Base-by-base conservation (phyloP, 2,329 filamentous ascomycete species). In the Alternaria tenuissima region DNA sequence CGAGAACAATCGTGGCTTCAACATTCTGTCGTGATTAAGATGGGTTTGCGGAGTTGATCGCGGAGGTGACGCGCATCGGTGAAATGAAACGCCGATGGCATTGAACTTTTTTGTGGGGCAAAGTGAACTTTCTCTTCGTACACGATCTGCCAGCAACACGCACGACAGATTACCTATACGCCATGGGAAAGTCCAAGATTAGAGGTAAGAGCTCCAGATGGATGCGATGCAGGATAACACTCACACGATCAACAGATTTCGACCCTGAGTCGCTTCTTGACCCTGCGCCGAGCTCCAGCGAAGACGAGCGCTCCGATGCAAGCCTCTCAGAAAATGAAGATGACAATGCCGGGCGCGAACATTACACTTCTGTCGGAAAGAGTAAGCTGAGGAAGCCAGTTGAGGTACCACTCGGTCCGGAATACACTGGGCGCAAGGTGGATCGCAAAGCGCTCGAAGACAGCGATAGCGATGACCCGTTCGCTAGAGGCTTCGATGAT, bases 341-440 rank as follows among this genome's bases (percentile, higher is more conserved):
- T 67, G 82, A 76, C 11, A 80, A 86, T 61, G 84, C 84, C 11
- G 93, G 91, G 20, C 91, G 94, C 32, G 94, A 97, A 71, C 94
- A 98, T 76, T 98, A 98, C 75, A 86, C 91, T 43, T 80, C 85
- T 53, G 92, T 97, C 32, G 91, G 89, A 84, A 95, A 94, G 83
- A 95, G 91, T 81, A 94, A 91, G 76, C 82, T 97, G 67, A 88
- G 93, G 65, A 89, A 92, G 74, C 88, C 88, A 59, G 88, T 92
- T 34, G 84, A 85, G 24, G 80, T 89, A 18, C 81, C 87, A 0
- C 83, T 97, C 1, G 94, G 93, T 0, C 89, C 90, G 14, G 87
- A 92, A 74, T 98, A 98, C 78, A 85, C 88, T 63, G 94, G 94
- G 11, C 85, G 91, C 18, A 87, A 87, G 48, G 86, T 97, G 36